Base-by-base conservation (phyloP, 2,329 filamentous ascomycete genomes). In the Curvularia sp. region DNA sequence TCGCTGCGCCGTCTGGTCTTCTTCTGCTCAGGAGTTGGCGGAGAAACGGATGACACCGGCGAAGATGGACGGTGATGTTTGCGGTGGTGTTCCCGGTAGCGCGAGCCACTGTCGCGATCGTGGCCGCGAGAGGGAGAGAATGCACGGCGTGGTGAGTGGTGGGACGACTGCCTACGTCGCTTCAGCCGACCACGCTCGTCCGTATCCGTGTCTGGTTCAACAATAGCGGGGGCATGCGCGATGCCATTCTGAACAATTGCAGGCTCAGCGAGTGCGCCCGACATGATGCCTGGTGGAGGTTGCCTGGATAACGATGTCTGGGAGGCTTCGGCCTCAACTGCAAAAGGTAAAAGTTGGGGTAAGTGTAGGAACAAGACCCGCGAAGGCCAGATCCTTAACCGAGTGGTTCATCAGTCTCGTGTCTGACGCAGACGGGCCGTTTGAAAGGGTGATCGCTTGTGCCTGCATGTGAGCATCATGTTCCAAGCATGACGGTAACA, bases 191-290 rank as follows among this genome's bases (percentile, higher is more conserved):
- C 73, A n/a, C 73, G 70, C 35, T 72, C 69, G 53, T 73, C 64
- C 31, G 61, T 58, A 26, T 69, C 68, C 47, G 49, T 57, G 15
- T 66, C 76, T 60, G 83, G 80, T 59, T 76, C 70, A 42, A 71
- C 72, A 31, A 80, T 73, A 28, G 74, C 81, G 39, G 71, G 73
- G 12, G 76, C 75, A 28, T 77, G 73, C 18, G 77, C 79, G 7
- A 77, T 69, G 46, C 82, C 81, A 20, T 70, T 79, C 22, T 46
- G 38, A 20, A 30, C 39, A 50, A 35, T 13, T 18, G 26, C 28
- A 18, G 43, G 30, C 33, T 51, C 53, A 20, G 18, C 54, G 31
- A 53, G 47, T 13, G 41, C 26, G 28, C 55, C 56, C 43, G 58
- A 24, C 44, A 60, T 56, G 15, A 28, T 56, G 47, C 22, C 54